A percentile compares a stretch with the other conserved stretches of the same genome.
phyloP scores from a whole-genome alignment of 768 basidiomycete species.

The Thelephora ganbajun region DNA sequence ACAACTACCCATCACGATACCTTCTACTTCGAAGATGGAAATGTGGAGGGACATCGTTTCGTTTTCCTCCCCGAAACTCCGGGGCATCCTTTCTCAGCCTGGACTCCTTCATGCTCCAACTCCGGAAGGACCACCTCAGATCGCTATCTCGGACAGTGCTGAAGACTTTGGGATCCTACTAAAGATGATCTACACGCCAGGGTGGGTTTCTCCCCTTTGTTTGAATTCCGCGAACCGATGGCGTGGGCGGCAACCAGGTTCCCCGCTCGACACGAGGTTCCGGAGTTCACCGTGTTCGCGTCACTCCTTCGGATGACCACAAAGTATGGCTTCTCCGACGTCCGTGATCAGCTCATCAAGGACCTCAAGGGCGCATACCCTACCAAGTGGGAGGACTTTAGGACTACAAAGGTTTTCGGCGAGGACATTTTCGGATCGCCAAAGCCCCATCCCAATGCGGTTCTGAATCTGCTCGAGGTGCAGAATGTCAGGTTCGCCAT shows the following conservation, averaged over 20 bases:
- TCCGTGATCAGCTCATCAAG: neutral
- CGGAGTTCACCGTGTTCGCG: neutral
- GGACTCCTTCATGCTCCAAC: neutral
- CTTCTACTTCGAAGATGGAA: neutral
- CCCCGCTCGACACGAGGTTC: neutral
- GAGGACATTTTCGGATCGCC: neutral
- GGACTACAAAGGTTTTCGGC: neutral
- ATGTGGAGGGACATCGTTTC: neutral
- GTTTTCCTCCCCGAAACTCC: neutral
- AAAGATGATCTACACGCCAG: neutral
- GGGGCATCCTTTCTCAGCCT: neutral
- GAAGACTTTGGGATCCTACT: neutral
- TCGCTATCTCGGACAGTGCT: neutral
- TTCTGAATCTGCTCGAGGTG: neutral
- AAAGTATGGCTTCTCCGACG: neutral
- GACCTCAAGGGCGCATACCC: neutral
- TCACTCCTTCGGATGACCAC: neutral
- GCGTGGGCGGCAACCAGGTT: neutral
- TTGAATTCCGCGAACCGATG: too few species aligned
- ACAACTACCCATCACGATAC: neutral
- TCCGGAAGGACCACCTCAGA: neutral
- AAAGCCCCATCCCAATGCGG: neutral
- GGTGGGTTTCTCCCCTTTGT: neutral
- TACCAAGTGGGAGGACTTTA: neutral
- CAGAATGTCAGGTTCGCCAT: neutral